Evolutionary conservation across 176 grass and related monocot genomes (phyloP), one percentile per base, ranked within the genome.

Genomic region (Bolboschoenus planiculmis): DNA sequence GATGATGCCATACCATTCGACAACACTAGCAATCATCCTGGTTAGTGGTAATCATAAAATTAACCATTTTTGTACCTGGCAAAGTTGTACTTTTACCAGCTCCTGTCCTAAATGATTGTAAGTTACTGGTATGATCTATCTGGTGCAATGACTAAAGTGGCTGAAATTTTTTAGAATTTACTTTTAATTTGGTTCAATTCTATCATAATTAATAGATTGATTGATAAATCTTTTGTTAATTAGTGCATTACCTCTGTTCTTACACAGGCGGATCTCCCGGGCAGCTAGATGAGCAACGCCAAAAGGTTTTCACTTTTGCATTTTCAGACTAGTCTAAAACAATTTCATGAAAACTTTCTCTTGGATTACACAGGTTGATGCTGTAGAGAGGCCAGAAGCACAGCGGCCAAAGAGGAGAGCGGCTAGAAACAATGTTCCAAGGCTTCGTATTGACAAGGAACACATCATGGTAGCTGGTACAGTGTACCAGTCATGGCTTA

Each of bases 401-500:
- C n/a, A n/a, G n/a, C n/a, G n/a, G n/a, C 24, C 66, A 26, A 93
- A 91, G 87, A 88, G 86, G 83, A 95, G 85, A 91, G 84, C 60
- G 56, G 16, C 4, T 16, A 76, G 62, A 80, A 84, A 78, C 47
- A 63, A 47, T 55, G 11, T 33, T 77, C 10, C 72, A 48, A 53
- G 15, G 24, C 46, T 53, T 51, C 46, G 20, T 1, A 84, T 95
- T 63, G 92, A 93, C 66, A 60, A 90, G 7, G 73, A 63, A 51
- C 92, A 95, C 86, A 88, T 85, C 74, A 87, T 95, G 85, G 86
- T 95, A 48, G 79, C 90, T 60, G 89, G 90, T 85, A 90, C 80
- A 70, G 83, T 91, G 58, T 98, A 91, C 50, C 92, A 95, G 68
- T 84, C 84, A 59, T 98, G 96, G 96, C 85, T 98, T 71, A 90